Evolutionary conservation across 371 early-diverging fungal species (phyloP).

Genomic region (Mucor irregularis): DNA sequence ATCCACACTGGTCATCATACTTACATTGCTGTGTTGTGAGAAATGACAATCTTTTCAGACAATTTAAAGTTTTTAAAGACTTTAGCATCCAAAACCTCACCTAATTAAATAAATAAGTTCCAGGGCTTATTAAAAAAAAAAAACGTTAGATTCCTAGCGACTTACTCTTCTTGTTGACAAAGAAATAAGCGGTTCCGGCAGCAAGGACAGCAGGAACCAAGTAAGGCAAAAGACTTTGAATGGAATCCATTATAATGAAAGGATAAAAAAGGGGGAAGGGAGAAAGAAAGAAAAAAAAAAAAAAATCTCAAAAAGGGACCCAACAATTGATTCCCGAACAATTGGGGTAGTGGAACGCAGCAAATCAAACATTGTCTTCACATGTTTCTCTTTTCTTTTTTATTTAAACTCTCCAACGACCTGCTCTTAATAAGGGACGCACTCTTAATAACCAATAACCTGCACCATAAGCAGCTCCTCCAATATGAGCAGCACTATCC

Average conservation of each 20-base stretch:
- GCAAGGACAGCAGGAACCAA: slow-evolving; percentile 45
- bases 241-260: slow-evolving; percentile 29
- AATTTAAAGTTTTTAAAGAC: slow-evolving; percentile 84
- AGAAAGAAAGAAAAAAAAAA: not conserved
- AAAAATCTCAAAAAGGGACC: slow-evolving; percentile 13
- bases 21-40: slow-evolving; percentile 87
- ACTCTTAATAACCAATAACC: slow-evolving; percentile 56
- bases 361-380: slow-evolving; percentile 1
- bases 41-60: slow-evolving; percentile 71
- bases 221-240: slow-evolving; percentile 41
- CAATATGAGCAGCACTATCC: slow-evolving; percentile 62
- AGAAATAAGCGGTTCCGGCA: slow-evolving; percentile 44
- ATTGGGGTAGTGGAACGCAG: slow-evolving; percentile 13
- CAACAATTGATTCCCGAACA: not conserved
- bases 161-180: slow-evolving; percentile 37
- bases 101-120: slow-evolving; percentile 10
- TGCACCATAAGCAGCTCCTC: slow-evolving; percentile 58
- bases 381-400: not conserved
- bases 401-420: slow-evolving; percentile 26
- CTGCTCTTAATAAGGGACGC: slow-evolving; percentile 40
- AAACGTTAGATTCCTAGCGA: not conserved
- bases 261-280: not conserved
- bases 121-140: not conserved
- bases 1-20: not conserved
- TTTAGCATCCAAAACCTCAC: slow-evolving; percentile 64